A percentile compares a stretch with the other conserved stretches of the same genome.
Evolutionary conservation across 805 yeast species (phyloP).

Genomic region (Debaryomyces tyrocola): DNA sequence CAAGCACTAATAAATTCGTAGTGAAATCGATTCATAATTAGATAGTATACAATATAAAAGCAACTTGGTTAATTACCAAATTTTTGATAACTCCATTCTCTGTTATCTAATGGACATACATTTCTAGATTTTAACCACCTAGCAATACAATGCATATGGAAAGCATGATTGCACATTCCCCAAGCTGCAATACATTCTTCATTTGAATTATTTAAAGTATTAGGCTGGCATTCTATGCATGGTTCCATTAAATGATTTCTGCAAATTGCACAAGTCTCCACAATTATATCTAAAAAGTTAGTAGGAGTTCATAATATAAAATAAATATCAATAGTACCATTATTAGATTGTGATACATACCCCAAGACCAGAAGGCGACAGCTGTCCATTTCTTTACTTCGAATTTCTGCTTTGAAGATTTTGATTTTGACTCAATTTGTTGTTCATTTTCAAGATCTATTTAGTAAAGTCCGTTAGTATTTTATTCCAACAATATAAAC

Average conservation of each 20-base stretch:
- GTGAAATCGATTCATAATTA: slow-evolving; percentile 1
- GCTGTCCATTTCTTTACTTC: slow-evolving; percentile 98
- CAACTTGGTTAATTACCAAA: slow-evolving; percentile 56
- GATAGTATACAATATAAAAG: background rate
- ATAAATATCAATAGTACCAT: slow-evolving; percentile 5
- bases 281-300: slow-evolving; percentile 59
- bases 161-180: slow-evolving; percentile 98
- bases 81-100: slow-evolving; percentile 76
- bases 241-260: slow-evolving; percentile 98
- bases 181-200: slow-evolving; percentile 93
- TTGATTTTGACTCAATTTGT: slow-evolving; percentile 20
- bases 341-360: slow-evolving; percentile 27
- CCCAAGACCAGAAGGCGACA: slow-evolving; percentile 99
- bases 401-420: slow-evolving; percentile 60
- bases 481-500: background rate
- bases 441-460: slow-evolving; percentile 13
- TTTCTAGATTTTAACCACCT: slow-evolving; percentile 95
- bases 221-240: slow-evolving; percentile 94
- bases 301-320: slow-evolving; percentile 7
- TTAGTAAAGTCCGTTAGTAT: slow-evolving; percentile 16
- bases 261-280: slow-evolving; percentile 97
- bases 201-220: slow-evolving; percentile 56
- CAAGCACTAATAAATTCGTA: slow-evolving; percentile 1
- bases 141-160: slow-evolving; percentile 94
- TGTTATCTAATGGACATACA: slow-evolving; percentile 94